Evolutionary conservation across 78 protist genomes (phyloP), one percentile per base, ranked within the genome.

Genomic region (Bigelowiella natans): DNA sequence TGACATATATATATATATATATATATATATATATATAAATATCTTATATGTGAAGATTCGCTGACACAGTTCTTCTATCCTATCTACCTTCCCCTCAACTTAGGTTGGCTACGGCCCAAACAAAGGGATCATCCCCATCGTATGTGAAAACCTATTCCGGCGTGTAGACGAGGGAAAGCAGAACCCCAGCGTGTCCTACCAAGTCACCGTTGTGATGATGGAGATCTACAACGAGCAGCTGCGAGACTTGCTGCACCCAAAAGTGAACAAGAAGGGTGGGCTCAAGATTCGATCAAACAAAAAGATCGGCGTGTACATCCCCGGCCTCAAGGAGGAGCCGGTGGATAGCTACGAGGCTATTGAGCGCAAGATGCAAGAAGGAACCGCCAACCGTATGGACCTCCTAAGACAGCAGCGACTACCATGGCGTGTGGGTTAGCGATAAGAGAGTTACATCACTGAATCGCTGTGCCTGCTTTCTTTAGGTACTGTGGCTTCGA

Each of bases 221-320:
- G 97, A 96, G 83, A 93, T 96, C 63, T 95, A 94, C 95, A 93
- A 92, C 89, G 95, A 94, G 39, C 0, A 73, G 31, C 38, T 95
- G 36, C 90, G 94, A 30, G 96, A 95, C 28, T 91, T 95, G 37
- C 91, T 95, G 85, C 29, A 40, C 2, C 91, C 91, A 1, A 51
- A 88, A 0, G 2, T 30, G 28, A 31, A 51, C 73, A 51, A 38
- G 64, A 0, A 39, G 28, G 0, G 2, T 63, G 1, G 1, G 38
- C 89, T 87, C 89, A 88, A 88, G 38, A 37, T 88, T 2, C 90
- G 90, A 0, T 11, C 51, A n/a, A 38, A 11, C 38, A 3, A 11
- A 34, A 26, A 7, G 34, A n/a, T 0, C 29, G 90, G 90, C 82
- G 40, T 38, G 28, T 88, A 36, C 39, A 82, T 88, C 7, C 37